Evolutionary conservation across 495 filamentous ascomycete genomes (phyloP).

Genomic region (Antarctomyces pellizariae): DNA sequence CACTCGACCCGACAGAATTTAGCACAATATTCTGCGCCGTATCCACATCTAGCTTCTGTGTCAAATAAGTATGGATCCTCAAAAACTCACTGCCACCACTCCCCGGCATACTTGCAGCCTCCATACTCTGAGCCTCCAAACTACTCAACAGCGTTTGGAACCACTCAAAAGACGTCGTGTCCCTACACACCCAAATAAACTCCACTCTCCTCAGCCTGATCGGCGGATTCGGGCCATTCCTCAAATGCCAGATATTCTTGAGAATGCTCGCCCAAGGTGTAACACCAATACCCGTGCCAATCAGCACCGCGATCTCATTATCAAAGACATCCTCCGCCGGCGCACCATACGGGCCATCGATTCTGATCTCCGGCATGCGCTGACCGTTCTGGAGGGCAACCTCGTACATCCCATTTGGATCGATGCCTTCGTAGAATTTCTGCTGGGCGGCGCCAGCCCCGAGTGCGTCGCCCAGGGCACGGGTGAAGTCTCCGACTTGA

Average conservation of each 20-base stretch:
- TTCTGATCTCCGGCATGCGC: conserved; percentile 64
- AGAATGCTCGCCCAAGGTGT: conserved; percentile 95
- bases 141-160: conserved; percentile 85
- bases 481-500: conserved; percentile 92
- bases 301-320: conserved; percentile 92
- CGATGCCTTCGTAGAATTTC: conserved; percentile 68
- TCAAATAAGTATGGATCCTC: conserved; percentile 94
- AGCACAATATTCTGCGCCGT: conserved; percentile 91
- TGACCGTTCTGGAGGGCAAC: conserved; percentile 86
- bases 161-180: conserved; percentile 94
- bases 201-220: conserved; percentile 80
- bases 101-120: conserved; percentile 36
- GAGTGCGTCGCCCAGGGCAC: conserved; percentile 68
- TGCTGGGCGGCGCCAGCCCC: conserved; percentile 69
- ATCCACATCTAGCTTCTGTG: conserved; percentile 74
- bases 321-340: conserved; percentile 95
- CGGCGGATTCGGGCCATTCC: conserved; percentile 63
- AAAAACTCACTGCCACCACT: conserved; percentile 61
- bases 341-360: conserved; percentile 92
- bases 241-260: conserved; percentile 96
- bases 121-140: conserved; percentile 66
- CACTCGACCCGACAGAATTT: conserved; percentile 66
- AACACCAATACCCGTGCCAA: conserved; percentile 93
- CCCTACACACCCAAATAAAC: conserved; percentile 98
- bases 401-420: conserved; percentile 94